These are phyloP conservation scores for Colletotrichum musae DNA, from an alignment of 2,329 filamentous ascomycete species.

Conservation along the genomic window DNA sequence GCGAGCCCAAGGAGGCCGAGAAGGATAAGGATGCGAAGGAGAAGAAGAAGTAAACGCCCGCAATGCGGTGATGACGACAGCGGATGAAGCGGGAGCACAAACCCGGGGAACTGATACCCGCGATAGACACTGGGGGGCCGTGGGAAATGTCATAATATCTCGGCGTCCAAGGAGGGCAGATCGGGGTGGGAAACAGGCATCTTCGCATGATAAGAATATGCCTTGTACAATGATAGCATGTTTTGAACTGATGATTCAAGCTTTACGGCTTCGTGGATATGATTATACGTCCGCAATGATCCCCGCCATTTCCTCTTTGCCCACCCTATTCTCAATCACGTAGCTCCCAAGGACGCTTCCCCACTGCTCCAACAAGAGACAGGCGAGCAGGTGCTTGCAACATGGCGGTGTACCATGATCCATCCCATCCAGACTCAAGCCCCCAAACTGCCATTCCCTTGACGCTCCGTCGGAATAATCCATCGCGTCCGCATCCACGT, in stretches of 20 bases:
- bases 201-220: slow-evolving; percentile 36
- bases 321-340: slow-evolving; percentile 68
- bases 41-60: slow-evolving; percentile 57
- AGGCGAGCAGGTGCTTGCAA: slow-evolving; percentile 94
- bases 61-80: slow-evolving; percentile 5
- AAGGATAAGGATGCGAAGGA: slow-evolving; percentile 69
- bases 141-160: slow-evolving; percentile 41
- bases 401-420: slow-evolving; percentile 62
- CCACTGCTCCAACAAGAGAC: slow-evolving; percentile 80
- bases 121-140: slow-evolving; percentile 36
- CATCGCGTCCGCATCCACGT: slow-evolving; percentile 32
- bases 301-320: slow-evolving; percentile 79
- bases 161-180: slow-evolving; percentile 38
- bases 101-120: slow-evolving; percentile 38
- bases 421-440: slow-evolving; percentile 57
- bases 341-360: slow-evolving; percentile 67
- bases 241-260: slow-evolving; percentile 31
- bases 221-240: slow-evolving; percentile 41
- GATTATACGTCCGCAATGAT: slow-evolving; percentile 66
- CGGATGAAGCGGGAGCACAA: slow-evolving; percentile 14
- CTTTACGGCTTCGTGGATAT: background rate
- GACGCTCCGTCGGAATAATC: slow-evolving; percentile 27
- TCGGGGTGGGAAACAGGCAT: slow-evolving; percentile 29
- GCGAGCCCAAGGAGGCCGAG: slow-evolving; percentile 64
- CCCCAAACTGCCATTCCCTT: slow-evolving; percentile 62